Percentiles rank a stretch among this genome's conserved stretches.
These are phyloP conservation scores for Caryopteris hybrid DNA, from an alignment of 305 asterid species.

Conservation along the genomic window DNA sequence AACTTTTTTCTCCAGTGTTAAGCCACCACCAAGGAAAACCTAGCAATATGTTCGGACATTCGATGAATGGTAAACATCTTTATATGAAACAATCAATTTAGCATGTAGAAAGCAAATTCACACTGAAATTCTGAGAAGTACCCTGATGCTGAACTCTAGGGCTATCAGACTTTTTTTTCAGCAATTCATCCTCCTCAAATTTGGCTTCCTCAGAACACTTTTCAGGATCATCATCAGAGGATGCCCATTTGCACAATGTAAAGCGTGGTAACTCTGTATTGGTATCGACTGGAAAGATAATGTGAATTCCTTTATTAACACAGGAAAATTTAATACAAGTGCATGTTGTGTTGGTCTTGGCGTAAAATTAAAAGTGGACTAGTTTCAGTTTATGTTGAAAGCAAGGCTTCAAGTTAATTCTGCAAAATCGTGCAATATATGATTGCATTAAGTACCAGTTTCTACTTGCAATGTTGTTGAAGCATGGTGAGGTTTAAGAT, in stretches of 20 bases:
- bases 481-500: slow-evolving; percentile 71
- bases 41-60: not conserved
- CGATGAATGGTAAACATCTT: not conserved
- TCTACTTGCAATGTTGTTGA: slow-evolving; percentile 54
- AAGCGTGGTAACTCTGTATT: slow-evolving; percentile 37
- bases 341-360: not conserved
- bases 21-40: not conserved
- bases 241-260: slow-evolving; percentile 64
- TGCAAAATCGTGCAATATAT: not conserved
- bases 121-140: slow-evolving; percentile 29
- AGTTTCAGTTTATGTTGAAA: not conserved
- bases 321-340: not conserved
- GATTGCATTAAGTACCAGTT: slow-evolving; percentile 30
- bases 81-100: not conserved
- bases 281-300: slow-evolving; percentile 30
- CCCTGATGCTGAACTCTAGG: slow-evolving; percentile 28
- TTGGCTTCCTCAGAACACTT: slow-evolving; percentile 35
- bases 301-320: not conserved
- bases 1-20: not conserved
- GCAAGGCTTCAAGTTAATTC: not conserved
- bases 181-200: slow-evolving; percentile 39
- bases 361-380: not conserved
- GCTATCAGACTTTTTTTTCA: slow-evolving; percentile 29
- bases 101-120: not conserved
- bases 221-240: slow-evolving; percentile 40